Evolutionary conservation across 2,329 filamentous ascomycete species (phyloP).

Genomic region (Fusarium multiceps): DNA sequence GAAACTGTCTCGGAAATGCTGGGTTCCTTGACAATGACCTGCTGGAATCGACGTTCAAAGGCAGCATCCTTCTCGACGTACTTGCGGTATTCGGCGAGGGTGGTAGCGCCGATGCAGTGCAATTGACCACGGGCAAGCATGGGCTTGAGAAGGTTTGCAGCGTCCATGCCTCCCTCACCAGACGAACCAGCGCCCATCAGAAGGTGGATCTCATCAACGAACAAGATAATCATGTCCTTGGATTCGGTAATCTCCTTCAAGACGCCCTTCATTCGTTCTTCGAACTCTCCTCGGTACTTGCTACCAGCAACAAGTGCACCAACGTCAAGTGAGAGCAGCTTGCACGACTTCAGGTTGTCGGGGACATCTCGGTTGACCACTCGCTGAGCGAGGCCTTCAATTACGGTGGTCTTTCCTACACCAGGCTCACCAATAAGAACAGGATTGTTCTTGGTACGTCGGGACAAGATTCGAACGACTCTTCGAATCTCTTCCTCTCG

Average conservation of each 20-base stretch:
- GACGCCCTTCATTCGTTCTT: constrained; percentile 99
- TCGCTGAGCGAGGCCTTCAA: constrained; percentile 92
- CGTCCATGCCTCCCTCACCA: constrained; percentile 98
- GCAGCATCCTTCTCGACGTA: constrained; percentile 99
- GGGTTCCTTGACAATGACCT: constrained; percentile 96
- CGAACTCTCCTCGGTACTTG: constrained; percentile 98
- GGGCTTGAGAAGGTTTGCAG: constrained; percentile 95
- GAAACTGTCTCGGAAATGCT: constrained; percentile 90
- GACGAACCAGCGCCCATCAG: constrained; percentile 97
- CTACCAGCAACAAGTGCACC: constrained; percentile 95
- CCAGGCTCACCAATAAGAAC: constrained; percentile 97
- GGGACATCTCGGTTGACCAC: constrained; percentile 98
- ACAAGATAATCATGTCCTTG: constrained; percentile 96
- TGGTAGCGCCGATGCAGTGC: constrained; percentile 98
- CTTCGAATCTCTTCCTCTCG: constrained; percentile 95
- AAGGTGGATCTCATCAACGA: constrained; percentile 98
- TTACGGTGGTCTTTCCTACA: constrained; percentile 98
- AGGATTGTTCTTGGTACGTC: constrained; percentile 98
- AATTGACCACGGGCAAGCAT: constrained; percentile 97
- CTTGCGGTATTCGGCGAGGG: constrained; percentile 94
- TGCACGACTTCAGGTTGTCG: constrained; percentile 93
- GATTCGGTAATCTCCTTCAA: constrained; percentile 95
- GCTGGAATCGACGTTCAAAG: constrained; percentile 98
- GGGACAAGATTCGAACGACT: constrained; percentile 89
- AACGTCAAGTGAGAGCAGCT: constrained; percentile 92